phyloP scores from a whole-genome alignment of 1,284 basidiomycete genomes.

The Malassezia yamatoensis region DNA sequence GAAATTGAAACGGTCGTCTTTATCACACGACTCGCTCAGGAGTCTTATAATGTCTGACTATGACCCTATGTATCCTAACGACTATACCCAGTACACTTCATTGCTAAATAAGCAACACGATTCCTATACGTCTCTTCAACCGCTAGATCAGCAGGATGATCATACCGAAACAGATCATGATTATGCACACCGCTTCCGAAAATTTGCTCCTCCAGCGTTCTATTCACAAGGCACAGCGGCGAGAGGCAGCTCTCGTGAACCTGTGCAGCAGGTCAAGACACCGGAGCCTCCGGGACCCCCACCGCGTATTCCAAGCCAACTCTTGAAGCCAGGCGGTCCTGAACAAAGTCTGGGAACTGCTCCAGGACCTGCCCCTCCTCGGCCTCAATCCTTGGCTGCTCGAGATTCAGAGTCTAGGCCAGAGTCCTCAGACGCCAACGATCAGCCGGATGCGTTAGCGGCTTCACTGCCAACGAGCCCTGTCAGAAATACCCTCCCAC shows the following conservation, averaged over 20 bases:
- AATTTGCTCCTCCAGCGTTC: conserved; percentile 18
- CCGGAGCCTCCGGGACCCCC: background rate
- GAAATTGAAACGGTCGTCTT: background rate
- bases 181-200: background rate
- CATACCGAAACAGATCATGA: background rate
- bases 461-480: background rate
- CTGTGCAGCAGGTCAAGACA: background rate
- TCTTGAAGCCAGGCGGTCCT: too few species aligned
- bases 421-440: too few species aligned
- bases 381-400: background rate
- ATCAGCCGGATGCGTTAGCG: too few species aligned
- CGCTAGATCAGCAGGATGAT: conserved; percentile 10
- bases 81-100: conserved; percentile 32
- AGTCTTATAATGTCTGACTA: conserved; percentile 21
- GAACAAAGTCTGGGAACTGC: too few species aligned
- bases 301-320: background rate
- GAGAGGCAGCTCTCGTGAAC: too few species aligned
- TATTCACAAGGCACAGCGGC: background rate
- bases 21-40: background rate
- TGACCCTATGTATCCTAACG: conserved; percentile 37
- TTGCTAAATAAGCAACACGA: conserved; percentile 24
- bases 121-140: conserved; percentile 13
- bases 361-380: background rate
- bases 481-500: background rate
- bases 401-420: background rate